phyloP scores from a whole-genome alignment of 2,329 filamentous ascomycete species.

The Verticillium tricorpus region DNA sequence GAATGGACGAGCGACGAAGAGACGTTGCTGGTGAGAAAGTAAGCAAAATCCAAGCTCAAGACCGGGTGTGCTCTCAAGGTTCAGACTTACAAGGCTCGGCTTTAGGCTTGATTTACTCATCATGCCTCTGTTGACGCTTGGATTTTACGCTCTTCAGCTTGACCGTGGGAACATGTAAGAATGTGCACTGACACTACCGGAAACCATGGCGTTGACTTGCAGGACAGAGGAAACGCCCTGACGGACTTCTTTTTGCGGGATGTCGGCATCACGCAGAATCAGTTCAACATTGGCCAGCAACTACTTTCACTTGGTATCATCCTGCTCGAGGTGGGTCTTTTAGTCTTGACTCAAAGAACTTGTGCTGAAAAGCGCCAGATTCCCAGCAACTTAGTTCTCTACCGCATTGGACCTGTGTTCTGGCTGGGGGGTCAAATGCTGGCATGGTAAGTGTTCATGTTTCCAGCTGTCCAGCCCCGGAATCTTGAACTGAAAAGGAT shows the following conservation, averaged over 20 bases:
- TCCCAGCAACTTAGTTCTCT: conserved; percentile 43
- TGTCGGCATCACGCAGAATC: conserved; percentile 42
- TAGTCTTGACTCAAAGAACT: too few species aligned
- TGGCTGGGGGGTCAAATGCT: conserved; percentile 41
- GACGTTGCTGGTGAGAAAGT: conserved; percentile 18
- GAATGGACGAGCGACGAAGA: conserved; percentile 21
- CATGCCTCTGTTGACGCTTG: conserved; percentile 40
- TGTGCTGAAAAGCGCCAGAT: conserved; percentile 18
- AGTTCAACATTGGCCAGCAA: conserved; percentile 48
- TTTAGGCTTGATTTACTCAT: conserved; percentile 39
- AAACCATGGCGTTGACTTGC: neutral
- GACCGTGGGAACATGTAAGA: conserved; percentile 29
- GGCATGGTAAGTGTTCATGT: conserved; percentile 29
- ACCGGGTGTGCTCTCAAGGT: neutral
- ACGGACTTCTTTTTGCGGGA: conserved; percentile 38
- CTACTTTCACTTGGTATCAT: conserved; percentile 45
- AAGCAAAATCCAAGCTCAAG: neutral
- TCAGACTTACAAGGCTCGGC: neutral
- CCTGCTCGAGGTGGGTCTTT: conserved; percentile 26
- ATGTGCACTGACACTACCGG: neutral
- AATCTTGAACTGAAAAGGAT: conserved; percentile 14
- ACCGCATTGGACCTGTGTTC: conserved; percentile 37
- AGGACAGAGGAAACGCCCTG: conserved; percentile 8
- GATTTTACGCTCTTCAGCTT: conserved; percentile 38
- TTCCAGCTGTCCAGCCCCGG: conserved; percentile 26